Base-by-base conservation (phyloP, 371 early-diverging fungal species). In the Saksenaea oblongispora region DNA sequence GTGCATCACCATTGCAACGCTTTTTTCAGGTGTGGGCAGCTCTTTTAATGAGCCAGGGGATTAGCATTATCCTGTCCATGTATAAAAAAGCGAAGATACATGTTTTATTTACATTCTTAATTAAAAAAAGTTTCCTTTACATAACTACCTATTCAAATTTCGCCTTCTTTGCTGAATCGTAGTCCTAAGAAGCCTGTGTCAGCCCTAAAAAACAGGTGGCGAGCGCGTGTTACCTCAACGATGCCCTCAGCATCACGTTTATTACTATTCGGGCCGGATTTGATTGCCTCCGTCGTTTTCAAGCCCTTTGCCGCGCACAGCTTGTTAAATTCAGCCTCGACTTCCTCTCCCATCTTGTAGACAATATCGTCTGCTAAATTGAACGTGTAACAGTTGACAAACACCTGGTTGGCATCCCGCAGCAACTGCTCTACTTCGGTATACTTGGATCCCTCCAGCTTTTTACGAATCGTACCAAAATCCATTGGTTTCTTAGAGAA, bases 371-470 rank as follows among this genome's bases (percentile, higher is more conserved):
- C 93, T 2, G 85, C 75, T 15, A 84, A 75, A 69, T 97, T 97
- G 77, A 95, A 97, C 44, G 81, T 72, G 56, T 85, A 87, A 71
- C 96, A 95, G 76, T 97, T 97, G 53, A 72, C 61, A 54, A 96
- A 78, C 34, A 92, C 74, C 42, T 73, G 71, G 22, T 73, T 65
- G 5, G 59, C 74, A 59, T 76, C 76, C 26, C 61, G 53, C 9
- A 76, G 53, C 8, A 76, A 24, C 18, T 62, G 64, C 8, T 60
- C 61, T 0, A 62, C 35, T 34, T 59, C 64, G 0, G 44, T 42
- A n/a, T 76, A 76, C 31, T 69, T 61, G 41, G 58, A 57, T n/a
- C 59, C 63, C 8, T 69, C 70, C 4, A 71, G 56, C 24, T 69
- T 69, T 8, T 59, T 59, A 5, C 69, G 69, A 34, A 73, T 67